Evolutionary conservation across 192 early-diverging fungal species (phyloP), one percentile per base, ranked within the genome.

Genomic region (Dispira simplex): DNA sequence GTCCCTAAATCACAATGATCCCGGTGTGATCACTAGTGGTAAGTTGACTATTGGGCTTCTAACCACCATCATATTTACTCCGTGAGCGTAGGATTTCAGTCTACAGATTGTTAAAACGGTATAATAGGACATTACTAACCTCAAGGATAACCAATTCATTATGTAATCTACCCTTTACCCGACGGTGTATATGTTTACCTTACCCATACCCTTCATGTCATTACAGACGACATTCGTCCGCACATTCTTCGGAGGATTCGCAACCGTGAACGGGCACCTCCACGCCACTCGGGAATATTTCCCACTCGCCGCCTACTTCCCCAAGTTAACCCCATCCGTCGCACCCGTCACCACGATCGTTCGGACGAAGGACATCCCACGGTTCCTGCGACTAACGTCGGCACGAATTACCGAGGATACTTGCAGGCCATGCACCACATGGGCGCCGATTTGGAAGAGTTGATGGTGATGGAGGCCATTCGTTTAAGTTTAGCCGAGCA

Each of bases 381-480:
- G 26, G 48, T 14, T 32, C 44, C 46, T 46, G 4, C 18, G 57
- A 48, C 8, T 8, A 20, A 11, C 21, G 28, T 59, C 11, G 68
- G 77, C 4, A 68, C 73, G 3, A 81, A 86, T 68, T 85, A 86
- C 55, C 69, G 70, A 57, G 70, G 73, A 25, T 86, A 84, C 46
- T 56, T 83, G 10, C 63, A 72, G 0, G 90, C 84, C 0, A 84
- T 92, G 84, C 71, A 84, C 23, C 75, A 81, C 47, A 85, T 90
- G 68, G 90, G 85, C 25, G 83, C 83, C 18, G 88, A 97, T 64
- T 63, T 97, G 26, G 93, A 97, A 63, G 94, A 97, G 64, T 71
- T 90, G 66, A 85, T 97, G 91, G 68, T 97, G 0, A 85, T 93
- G 79, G 90, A 95, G 70, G 94, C 94, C 1, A 89, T 97, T 28